phyloP scores from a whole-genome alignment of 345 rosid species.

The Cardiospermum halicacabum region DNA sequence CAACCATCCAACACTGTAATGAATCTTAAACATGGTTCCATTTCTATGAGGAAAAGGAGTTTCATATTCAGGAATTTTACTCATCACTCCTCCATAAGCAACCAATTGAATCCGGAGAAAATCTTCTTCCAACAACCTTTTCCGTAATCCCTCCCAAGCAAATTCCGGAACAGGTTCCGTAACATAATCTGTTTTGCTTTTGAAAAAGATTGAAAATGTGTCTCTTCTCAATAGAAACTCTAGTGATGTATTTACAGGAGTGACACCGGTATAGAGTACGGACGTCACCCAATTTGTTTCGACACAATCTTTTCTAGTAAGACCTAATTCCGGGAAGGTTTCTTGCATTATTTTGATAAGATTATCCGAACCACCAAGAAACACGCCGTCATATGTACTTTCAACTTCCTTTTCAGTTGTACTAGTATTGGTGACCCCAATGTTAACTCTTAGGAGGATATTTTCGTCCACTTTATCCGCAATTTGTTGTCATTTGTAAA shows the following conservation, averaged over 20 bases:
- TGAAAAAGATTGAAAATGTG: slow-evolving; percentile 35
- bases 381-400: slow-evolving; percentile 24
- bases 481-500: too few species aligned
- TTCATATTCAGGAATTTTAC: slow-evolving; percentile 33
- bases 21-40: slow-evolving; percentile 47
- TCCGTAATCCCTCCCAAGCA: slow-evolving; percentile 42
- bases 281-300: slow-evolving; percentile 62
- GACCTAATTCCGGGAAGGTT: slow-evolving; percentile 51
- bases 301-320: slow-evolving; percentile 38
- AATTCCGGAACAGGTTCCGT: slow-evolving; percentile 24
- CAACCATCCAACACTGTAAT: slow-evolving; percentile 37
- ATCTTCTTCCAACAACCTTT: slow-evolving; percentile 44
- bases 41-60: slow-evolving; percentile 64
- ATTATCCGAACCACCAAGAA: slow-evolving; percentile 34
- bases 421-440: slow-evolving; percentile 9
- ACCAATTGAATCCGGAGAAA: slow-evolving; percentile 51
- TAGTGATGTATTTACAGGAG: slow-evolving; percentile 34
- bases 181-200: slow-evolving; percentile 59
- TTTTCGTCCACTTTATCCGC: slow-evolving; percentile 6
- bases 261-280: slow-evolving; percentile 42
- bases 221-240: slow-evolving; percentile 47
- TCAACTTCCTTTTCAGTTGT: slow-evolving; percentile 25
- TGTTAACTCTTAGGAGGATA: slow-evolving; percentile 20
- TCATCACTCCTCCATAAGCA: slow-evolving; percentile 75
- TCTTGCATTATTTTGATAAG: slow-evolving; percentile 37